Conservation (phyloP, 495 filamentous ascomycete genomes). For the Apiosordaria backusii region DNA sequence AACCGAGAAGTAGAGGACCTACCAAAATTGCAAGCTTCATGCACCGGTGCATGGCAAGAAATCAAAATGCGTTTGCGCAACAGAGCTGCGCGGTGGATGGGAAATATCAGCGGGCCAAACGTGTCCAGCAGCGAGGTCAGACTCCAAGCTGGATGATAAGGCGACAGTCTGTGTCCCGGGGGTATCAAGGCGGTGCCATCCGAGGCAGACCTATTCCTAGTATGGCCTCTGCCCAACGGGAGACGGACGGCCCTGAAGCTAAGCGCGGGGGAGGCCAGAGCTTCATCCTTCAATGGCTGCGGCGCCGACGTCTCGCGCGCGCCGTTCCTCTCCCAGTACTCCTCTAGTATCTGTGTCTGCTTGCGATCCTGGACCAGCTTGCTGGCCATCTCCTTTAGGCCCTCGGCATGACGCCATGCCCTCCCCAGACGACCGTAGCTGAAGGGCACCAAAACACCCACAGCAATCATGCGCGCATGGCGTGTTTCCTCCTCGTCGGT, state of each 20-base stretch:
- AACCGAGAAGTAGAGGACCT: constrained; percentile 20
- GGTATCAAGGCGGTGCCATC: constrained; percentile 60
- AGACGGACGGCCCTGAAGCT: constrained; percentile 31
- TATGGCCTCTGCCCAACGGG: constrained; percentile 39
- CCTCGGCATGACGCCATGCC: constrained; percentile 81
- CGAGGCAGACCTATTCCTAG: constrained; percentile 56
- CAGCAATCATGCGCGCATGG: constrained; percentile 88
- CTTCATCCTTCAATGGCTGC: constrained; percentile 52
- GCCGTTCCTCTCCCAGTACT: constrained; percentile 74
- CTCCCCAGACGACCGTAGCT: constrained; percentile 84
- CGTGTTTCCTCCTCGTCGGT: constrained; percentile 69
- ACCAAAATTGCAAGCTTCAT: constrained; percentile 86
- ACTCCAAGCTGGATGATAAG: constrained; percentile 81
- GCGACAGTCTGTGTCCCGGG: constrained; percentile 66
- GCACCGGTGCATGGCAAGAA: constrained; percentile 77
- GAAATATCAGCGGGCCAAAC: constrained; percentile 88
- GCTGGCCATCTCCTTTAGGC: constrained; percentile 68
- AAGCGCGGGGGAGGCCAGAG: constrained; percentile 50
- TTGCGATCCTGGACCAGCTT: constrained; percentile 51
- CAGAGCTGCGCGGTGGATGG: constrained; percentile 83
- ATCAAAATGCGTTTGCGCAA: constrained; percentile 85
- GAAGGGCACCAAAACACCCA: constrained; percentile 81
- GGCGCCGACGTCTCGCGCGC: constrained; percentile 45
- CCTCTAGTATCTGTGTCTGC: constrained; percentile 60
- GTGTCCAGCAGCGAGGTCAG: constrained; percentile 70